A percentile compares a stretch with the other conserved stretches of the same genome.
Evolutionary conservation across 352 stramenopile species (phyloP).

Genomic region (Pythium periplocum): DNA sequence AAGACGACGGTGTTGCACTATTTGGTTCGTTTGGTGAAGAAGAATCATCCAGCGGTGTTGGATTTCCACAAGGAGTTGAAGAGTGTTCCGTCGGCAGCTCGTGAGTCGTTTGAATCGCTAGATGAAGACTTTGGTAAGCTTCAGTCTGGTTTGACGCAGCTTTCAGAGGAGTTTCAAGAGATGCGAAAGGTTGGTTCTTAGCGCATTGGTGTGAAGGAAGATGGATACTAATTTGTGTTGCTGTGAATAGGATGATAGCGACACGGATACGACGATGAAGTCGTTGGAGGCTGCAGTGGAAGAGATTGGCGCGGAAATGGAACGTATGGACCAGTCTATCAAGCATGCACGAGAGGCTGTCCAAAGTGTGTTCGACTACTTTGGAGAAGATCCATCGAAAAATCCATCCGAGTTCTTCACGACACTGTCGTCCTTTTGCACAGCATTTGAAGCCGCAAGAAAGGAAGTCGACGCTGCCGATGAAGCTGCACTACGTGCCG

Average conservation of each 20-base stretch:
- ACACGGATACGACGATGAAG: slow-evolving; percentile 10
- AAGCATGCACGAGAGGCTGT: slow-evolving; percentile 45
- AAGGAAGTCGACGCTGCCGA: slow-evolving; percentile 70
- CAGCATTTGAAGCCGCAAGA: slow-evolving; percentile 58
- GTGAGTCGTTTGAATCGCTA: slow-evolving; percentile 67
- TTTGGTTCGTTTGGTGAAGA: slow-evolving; percentile 94
- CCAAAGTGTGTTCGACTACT: slow-evolving; percentile 75
- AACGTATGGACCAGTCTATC: slow-evolving; percentile 32
- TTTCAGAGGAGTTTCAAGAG: slow-evolving; percentile 39
- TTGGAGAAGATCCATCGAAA: slow-evolving; percentile 77
- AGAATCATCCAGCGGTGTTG: slow-evolving; percentile 90
- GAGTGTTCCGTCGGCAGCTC: slow-evolving; percentile 79
- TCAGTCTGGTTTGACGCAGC: slow-evolving; percentile 34
- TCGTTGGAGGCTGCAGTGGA: slow-evolving; percentile 29
- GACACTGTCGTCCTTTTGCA: slow-evolving; percentile 78
- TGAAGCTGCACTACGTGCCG: slow-evolving; percentile 41
- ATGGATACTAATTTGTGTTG: too few species aligned
- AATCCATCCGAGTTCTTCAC: slow-evolving; percentile 75
- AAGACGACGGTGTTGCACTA: slow-evolving; percentile 99
- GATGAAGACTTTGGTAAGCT: slow-evolving; percentile 63
- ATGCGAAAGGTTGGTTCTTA: slow-evolving; percentile 32
- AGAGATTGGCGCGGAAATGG: slow-evolving; percentile 43
- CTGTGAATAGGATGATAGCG: too few species aligned
- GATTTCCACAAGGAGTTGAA: slow-evolving; percentile 90
- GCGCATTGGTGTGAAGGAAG: too few species aligned